Evolutionary conservation across 768 basidiomycete genomes (phyloP), one percentile per base, ranked within the genome.

Genomic region (Suillus cothurnatus): DNA sequence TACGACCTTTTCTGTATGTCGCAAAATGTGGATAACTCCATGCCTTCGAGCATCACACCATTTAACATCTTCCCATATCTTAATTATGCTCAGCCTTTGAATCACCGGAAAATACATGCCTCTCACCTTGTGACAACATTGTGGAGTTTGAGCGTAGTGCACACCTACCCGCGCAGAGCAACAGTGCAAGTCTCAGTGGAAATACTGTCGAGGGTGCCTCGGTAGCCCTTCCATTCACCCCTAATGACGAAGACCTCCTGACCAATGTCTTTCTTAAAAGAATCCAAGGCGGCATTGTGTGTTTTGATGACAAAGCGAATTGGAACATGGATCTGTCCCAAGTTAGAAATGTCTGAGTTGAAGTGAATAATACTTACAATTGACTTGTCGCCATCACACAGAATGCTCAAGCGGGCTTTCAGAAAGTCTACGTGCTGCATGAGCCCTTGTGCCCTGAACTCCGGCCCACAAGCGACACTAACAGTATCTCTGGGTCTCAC

Each of bases 351-450:
- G 32, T n/a, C 1, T n/a, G 43, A 45, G 19, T 9, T 9, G 5
- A 31, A 19, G 8, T 31, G 28, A 31, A 19, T 19, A 3, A 31
- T 32, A 47, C 47, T 47, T 47, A 47, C 47, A 1, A 47, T 2
- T 1, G n/a, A 47, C n/a, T 12, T 14, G n/a, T 47, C 47, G 0
- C 47, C 12, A 2, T 47, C 12, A 23, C n/a, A 47, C 14, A 47
- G 0, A 5, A 47, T 4, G 12, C 0, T 47, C n/a, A 52, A 4
- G 26, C 3, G 7, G 8, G 50, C 15, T 0, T 17, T 28, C 6
- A 15, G 50, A 52, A 52, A 55, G 21, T 55, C 32, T 12, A 55
- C 32, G 5, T 12, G 11, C 12, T 55, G 32, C 12, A 55, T 12
- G 1, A 55, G 4, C 2, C 21, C 53, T 14, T 12, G 12, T 14